Base-by-base conservation (phyloP, 2,329 filamentous ascomycete species). In the Colletotrichum graminicola region DNA sequence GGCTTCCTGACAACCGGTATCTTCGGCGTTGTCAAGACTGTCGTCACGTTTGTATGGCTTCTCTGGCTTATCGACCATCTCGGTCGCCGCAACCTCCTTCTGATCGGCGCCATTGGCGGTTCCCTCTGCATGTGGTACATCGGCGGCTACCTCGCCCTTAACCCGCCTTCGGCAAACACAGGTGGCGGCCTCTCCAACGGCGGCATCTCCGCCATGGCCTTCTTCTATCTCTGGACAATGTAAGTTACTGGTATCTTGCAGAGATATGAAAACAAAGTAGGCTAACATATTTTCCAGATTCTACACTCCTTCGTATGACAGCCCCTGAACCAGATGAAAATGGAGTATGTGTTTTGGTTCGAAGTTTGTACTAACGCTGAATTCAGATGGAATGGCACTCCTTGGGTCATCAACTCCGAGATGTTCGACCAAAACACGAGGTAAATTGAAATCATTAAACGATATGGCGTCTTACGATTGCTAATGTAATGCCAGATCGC, bases 1-100 rank as follows among this genome's bases (percentile, higher is more conserved):
- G 77, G 80, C 47, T 83, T 87, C 73, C 78, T 87, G 39, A 93
- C 92, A 0, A 94, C 92, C 0, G 93, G 93, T 32, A 89, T 94
- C 73, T 94, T 93, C 75, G 93, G 92, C 60, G 90, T 94, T 1
- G 91, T 94, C 77, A 94, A 94, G 84, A 93, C 91, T 0, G 80
- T 86, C 0, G 80, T 92, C 51, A 93, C 92, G 0, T 79, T 94
- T 39, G 71, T 94, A 73, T 94, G 91, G 90, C 84, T 93, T 18
- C 82, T 93, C 71, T 89, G 87, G 78, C 84, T 93, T 56, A 90
- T 93, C 73, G 92, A 94, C 77, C 87, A 85, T 54, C 73, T 84
- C 18, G 85, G 85, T 36, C 84, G 84, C 4, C 84, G 84, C 66
- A 88, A 86, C 29, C 85, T 94, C 23, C 86, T 94, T 62, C 86